Base-by-base conservation (phyloP, 331 rosid genomes). In the Rosa hybrid region DNA sequence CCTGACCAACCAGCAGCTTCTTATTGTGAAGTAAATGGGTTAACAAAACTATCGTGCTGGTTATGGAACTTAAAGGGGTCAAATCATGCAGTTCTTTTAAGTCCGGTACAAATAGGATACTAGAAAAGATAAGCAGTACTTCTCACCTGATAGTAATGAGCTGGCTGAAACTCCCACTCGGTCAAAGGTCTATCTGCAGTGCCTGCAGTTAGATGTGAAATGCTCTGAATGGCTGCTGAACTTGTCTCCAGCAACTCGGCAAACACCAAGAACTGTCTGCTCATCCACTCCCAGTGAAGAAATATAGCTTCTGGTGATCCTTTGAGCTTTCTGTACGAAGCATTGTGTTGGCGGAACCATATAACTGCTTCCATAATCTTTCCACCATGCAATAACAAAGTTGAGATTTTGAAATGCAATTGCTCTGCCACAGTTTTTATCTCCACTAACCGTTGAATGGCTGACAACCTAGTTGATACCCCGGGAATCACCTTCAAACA, bases 211-310 rank as follows among this genome's bases (percentile, higher is more conserved):
- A 87, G 76, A 78, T 94, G 85, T 65, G 90, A 85, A 81, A 88
- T 38, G 86, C 83, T 82, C 81, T 88, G 91, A 78, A 81, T 77
- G 68, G 67, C 75, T 82, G 81, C 84, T 56, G 91, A 83, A 83
- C 97, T 92, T 76, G 91, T 95, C 91, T 95, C 97, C 80, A 95
- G 78, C 85, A 95, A 87, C 85, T 95, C 98, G 4, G 94, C 97
- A 84, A 95, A 93, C 77, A 91, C 99, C 94, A 91, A 86, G 85
- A 75, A 95, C 83, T 95, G 99, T 85, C 94, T 90, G 83, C 98
- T 93, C 94, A 95, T 85, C 99, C 99, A 95, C 81, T 91, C 99
- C 98, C 97, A 91, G 80, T 95, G 99, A 86, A 95, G 89, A 87
- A 93, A 93, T 78, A 74, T 81, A 63, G 90, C 97, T 80, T 91